Base-by-base conservation (phyloP, 1,284 basidiomycete genomes). In the Ceratobasidium sp. region DNA sequence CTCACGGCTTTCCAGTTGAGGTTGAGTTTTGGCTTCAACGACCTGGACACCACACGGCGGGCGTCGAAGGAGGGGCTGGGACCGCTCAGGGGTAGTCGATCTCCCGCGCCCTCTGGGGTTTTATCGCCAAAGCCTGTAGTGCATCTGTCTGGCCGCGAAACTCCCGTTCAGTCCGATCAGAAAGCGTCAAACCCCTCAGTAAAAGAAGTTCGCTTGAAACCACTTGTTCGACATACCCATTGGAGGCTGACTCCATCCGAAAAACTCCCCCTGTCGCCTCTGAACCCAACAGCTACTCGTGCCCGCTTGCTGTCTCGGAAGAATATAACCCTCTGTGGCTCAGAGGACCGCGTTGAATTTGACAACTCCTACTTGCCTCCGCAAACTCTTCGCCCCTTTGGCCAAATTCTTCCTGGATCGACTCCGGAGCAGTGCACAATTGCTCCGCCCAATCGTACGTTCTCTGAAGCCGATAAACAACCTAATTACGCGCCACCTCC, bases 331-430 rank as follows among this genome's bases (percentile, higher is more conserved):
- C 67, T 57, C 20, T 15, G 17, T 38, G 52, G 67, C 7, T 69
- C 46, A 4, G 33, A 33, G 26, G 38, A 52, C 33, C 23, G 42
- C 17, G 33, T 40, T 56, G 28, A n/a, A 42, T 33, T 52, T 12
- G 59, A 33, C 9, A 26, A 17, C 33, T 62, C 40, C 33, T 40
- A 28, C 42, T 33, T 28, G 26, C 68, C 68, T 44, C 68, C 26
- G 13, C 68, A 54, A 12, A 33, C 68, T 44, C 40, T 70, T 20
- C 68, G 68, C 10, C 52, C 68, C 33, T 70, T 70, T 26, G 68
- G 52, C 17, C 10, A 52, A 28, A 56, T 70, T 12, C 9, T 57
- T 12, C 68, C 54, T 9, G 56, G 56, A 28, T 71, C 56, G 20
- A 44, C 56, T 26, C 69, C 42, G 3, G n/a, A 61, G 3, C 23